A percentile compares a stretch with the other conserved stretches of the same genome.
These are phyloP conservation scores for Liquidambar formosana DNA, from an alignment of 164 flowering plant genomes.

Conservation along the genomic window DNA sequence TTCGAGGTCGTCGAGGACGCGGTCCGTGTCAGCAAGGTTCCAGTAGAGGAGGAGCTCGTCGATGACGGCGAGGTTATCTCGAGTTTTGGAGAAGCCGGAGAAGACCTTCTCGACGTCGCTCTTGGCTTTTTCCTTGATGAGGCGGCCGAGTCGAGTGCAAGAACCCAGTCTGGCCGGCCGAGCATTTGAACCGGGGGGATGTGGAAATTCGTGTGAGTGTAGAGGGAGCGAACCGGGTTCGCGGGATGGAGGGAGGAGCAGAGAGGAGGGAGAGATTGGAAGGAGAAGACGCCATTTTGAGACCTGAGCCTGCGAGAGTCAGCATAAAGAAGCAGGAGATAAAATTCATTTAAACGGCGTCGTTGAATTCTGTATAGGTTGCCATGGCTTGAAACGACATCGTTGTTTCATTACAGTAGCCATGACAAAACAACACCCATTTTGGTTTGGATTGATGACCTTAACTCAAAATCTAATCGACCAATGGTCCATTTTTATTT, in stretches of 20 bases:
- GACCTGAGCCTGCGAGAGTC: background rate
- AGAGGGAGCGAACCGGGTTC: constrained; percentile 8
- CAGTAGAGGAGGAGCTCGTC: constrained; percentile 91
- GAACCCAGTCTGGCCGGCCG: constrained; percentile 81
- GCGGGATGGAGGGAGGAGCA: constrained; percentile 3
- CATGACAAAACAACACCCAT: no score
- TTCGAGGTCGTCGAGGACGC: constrained; percentile 92
- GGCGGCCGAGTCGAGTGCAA: constrained; percentile 79
- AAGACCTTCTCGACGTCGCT: constrained; percentile 86
- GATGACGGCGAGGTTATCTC: constrained; percentile 87
- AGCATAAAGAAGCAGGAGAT: background rate
- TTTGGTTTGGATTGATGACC: no score
- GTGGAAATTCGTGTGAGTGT: constrained; percentile 4
- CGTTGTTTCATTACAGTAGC: no score
- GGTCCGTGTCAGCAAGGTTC: constrained; percentile 91
- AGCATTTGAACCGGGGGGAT: constrained; percentile 56
- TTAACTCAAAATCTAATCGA: no score
- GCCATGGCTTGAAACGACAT: no score
- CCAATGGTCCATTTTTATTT: no score
- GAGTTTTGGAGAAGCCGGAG: constrained; percentile 89
- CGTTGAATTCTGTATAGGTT: no score
- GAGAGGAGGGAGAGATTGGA: constrained; percentile 24
- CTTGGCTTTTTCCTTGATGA: constrained; percentile 91
- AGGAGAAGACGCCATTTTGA: constrained; percentile 32
- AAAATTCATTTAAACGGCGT: background rate